phyloP scores from a whole-genome alignment of 1,284 basidiomycete genomes.

The Papiliotrema nemorosa region DNA sequence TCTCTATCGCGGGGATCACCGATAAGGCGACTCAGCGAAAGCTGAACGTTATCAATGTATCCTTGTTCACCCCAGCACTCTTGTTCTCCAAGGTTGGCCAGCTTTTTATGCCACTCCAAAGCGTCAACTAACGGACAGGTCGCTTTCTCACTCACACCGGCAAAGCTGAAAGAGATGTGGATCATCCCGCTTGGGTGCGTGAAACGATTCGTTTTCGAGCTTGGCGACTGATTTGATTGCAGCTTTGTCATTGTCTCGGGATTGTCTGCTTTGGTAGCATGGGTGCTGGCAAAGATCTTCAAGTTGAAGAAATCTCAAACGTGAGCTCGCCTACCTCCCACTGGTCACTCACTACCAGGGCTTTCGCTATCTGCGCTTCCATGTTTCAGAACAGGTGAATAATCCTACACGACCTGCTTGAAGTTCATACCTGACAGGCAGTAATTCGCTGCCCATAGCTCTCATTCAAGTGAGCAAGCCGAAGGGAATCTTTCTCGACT shows the following conservation, averaged over 20 bases:
- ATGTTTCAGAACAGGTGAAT: constrained; percentile 50
- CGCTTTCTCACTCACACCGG: constrained; percentile 53
- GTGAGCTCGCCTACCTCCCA: constrained; percentile 24
- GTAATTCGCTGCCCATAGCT: constrained; percentile 89
- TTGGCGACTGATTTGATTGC: not conserved
- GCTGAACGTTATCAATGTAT: constrained; percentile 58
- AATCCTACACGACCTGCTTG: not conserved
- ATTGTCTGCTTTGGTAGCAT: constrained; percentile 56
- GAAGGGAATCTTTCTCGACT: not conserved
- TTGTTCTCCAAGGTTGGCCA: constrained; percentile 88
- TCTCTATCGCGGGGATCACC: constrained; percentile 73
- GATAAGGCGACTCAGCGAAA: constrained; percentile 84
- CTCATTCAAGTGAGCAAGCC: constrained; percentile 51
- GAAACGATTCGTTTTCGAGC: not conserved
- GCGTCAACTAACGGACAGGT: constrained; percentile 22
- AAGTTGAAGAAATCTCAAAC: constrained; percentile 49
- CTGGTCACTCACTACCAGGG: constrained; percentile 52
- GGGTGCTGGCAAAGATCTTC: constrained; percentile 45
- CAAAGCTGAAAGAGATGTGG: constrained; percentile 83
- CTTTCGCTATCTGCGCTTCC: constrained; percentile 74
- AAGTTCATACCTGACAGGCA: constrained; percentile 46
- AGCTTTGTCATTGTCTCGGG: constrained; percentile 66
- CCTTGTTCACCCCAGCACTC: constrained; percentile 85
- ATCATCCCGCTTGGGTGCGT: constrained; percentile 78
- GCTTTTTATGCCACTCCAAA: not conserved